Conservation (phyloP, 345 rosid species). For the Noccaea bulbosa region DNA sequence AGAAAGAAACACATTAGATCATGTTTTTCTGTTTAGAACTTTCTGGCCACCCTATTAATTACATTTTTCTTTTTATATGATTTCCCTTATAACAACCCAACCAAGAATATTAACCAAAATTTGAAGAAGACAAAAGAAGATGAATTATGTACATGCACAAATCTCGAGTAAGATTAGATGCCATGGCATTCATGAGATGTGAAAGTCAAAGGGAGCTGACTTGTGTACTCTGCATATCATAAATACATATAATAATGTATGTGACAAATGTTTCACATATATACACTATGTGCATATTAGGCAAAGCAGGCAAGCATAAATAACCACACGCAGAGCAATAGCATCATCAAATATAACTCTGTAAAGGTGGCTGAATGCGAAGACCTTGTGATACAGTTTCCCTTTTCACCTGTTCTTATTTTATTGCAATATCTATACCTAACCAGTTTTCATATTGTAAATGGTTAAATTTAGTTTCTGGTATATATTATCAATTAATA, state of each 20-base stretch:
- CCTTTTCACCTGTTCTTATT: slow-evolving; percentile 21
- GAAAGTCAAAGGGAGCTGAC: slow-evolving; percentile 46
- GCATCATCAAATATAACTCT: slow-evolving; percentile 28
- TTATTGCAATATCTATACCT: no score
- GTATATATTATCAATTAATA: neutral
- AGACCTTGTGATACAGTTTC: slow-evolving; percentile 36
- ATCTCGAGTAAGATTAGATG: slow-evolving; percentile 36
- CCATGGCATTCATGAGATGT: slow-evolving; percentile 37
- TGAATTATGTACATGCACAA: slow-evolving; percentile 32
- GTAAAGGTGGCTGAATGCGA: slow-evolving; percentile 26
- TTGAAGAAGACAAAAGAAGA: slow-evolving; percentile 11
- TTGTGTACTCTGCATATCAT: slow-evolving; percentile 28
- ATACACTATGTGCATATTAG: slow-evolving; percentile 4
- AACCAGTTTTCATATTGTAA: neutral
- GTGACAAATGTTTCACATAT: slow-evolving; percentile 4
- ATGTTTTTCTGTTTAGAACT: slow-evolving; percentile 15
- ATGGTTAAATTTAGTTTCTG: neutral
- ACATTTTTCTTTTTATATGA: neutral
- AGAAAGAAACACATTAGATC: slow-evolving; percentile 31
- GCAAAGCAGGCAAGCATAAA: slow-evolving; percentile 18
- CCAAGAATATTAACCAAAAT: neutral
- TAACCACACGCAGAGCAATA: slow-evolving; percentile 19
- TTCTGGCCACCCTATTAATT: slow-evolving; percentile 7
- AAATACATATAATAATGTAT: slow-evolving; percentile 24
- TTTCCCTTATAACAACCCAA: neutral